A percentile compares a stretch with the other conserved stretches of the same genome.
Conservation (phyloP, 2,329 filamentous ascomycete species). For the Aspergillus latus region DNA sequence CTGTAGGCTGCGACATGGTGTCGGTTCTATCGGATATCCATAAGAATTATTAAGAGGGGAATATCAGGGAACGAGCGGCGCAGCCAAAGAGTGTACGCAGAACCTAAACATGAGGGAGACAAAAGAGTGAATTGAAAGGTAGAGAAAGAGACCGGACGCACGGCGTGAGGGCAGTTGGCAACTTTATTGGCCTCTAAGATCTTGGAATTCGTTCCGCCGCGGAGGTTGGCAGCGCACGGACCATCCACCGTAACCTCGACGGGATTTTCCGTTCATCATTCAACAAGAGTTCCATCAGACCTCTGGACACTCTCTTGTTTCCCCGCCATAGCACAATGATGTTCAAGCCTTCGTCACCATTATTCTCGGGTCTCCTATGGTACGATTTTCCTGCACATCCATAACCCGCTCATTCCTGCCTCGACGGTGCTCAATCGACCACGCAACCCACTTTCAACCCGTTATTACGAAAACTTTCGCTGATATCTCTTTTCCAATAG, state of each 20-base stretch:
- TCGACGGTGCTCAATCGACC: neutral
- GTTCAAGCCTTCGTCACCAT: constrained; percentile 77
- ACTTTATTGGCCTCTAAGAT: constrained; percentile 20
- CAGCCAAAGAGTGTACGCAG: constrained; percentile 9
- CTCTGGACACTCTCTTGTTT: neutral
- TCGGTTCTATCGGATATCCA: constrained; percentile 24
- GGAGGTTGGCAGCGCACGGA: constrained; percentile 26
- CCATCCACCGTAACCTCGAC: constrained; percentile 18
- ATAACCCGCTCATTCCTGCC: neutral
- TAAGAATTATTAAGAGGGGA: constrained; percentile 23
- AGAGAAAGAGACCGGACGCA: neutral
- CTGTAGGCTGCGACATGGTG: constrained; percentile 35
- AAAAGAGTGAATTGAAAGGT: constrained; percentile 4
- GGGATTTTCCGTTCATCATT: constrained; percentile 22
- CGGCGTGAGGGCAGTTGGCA: constrained; percentile 17
- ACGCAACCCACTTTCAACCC: neutral
- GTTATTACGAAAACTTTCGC: neutral
- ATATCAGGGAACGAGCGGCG: constrained; percentile 5
- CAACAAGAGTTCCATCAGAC: constrained; percentile 12
- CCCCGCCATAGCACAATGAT: constrained; percentile 51
- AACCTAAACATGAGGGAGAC: constrained; percentile 1
- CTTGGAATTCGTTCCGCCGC: constrained; percentile 20
- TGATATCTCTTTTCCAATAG: constrained; percentile 41
- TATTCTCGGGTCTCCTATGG: constrained; percentile 82
- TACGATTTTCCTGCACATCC: constrained; percentile 40